Base-by-base conservation (phyloP, 2,329 filamentous ascomycete genomes). In the Elsinoe batatas region DNA sequence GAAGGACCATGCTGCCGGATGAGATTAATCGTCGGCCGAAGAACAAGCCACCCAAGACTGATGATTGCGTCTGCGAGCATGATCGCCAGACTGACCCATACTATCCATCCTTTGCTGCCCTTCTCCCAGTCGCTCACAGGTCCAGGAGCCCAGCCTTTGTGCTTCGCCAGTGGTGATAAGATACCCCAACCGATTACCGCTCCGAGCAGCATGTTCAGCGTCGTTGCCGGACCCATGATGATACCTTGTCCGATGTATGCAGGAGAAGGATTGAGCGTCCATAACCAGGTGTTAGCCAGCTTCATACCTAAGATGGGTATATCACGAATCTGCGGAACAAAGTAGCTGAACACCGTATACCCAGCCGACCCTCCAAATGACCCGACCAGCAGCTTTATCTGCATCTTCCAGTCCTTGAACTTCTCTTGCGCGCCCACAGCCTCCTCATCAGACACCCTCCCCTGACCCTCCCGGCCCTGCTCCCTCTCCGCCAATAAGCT, bases 91-190 rank as follows among this genome's bases (percentile, higher is more conserved):
- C 89, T 95, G 2, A 95, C 78, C 93, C 93, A 98, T 0, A 98
- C 88, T 58, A 98, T 97, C 93, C 93, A 98, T 37, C 91, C 93
- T 72, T 97, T 96, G 68, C 89, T 95, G 8, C 93, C 93, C 13
- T 78, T 82, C 58, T 91, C 87, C 93, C 93, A 98, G 68, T 95
- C 87, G 56, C 82, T 79, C 0, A 96, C 88, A 1, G 83, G 78
- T 0, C 91, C 93, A 2, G 90, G 87, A 8, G 93, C 93, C 93
- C 93, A 98, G 2, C 87, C 89, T 62, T 80, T 82, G 56, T 77
- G 73, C 68, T 95, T 96, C 3, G 93, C 91, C 6, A 97, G 70
- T 1, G 93, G 93, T 2, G 91, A 96, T 1, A 98, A 76, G 5
- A 97, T 69, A 0, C 83, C 93, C 93, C 93, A 98, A 22, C 93